Evolutionary conservation across 345 rosid genomes (phyloP), one percentile per base, ranked within the genome.

Genomic region (Syzygium oleosum): DNA sequence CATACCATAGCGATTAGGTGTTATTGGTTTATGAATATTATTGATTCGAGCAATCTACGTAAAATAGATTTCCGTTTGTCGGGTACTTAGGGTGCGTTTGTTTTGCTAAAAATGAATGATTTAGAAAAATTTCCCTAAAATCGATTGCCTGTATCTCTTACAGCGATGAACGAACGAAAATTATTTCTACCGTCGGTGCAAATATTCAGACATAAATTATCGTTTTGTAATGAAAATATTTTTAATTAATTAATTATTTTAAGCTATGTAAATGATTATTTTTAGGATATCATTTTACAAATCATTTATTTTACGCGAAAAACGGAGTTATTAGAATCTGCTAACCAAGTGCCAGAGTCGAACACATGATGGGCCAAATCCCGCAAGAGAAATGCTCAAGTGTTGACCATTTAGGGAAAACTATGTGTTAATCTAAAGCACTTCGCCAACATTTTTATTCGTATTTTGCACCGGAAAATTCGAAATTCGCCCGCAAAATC

Each of bases 91-190:
- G 46, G 23, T 31, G 6, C 2, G 0, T 68, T 4, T 14, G 21
- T 17, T 68, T 8, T 0, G 12, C 19, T 1, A 9, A 68, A 68
- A 31, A 19, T 1, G 0, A 34, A 34, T 34, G 7, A 4, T 19
- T 68, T 34, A 4, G 19, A 9, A 1, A 34, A 3, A 4, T 31
- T 9, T 68, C 31, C 6, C 17, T 34, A 4, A 17, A 34, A 34
- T 4, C 1, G 3, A 1, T 31, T 3, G 7, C 5, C 34, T 4
- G 5, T 15, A 4, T 65, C 1, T 0, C 6, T 59, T 59, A 43
- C 7, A 43, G 46, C 46, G 46, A 43, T 6, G 46, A 43, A 43
- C 46, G 7, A 43, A 6, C 7, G 46, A 6, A 43, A 43, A 43
- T 43, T 43, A 43, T 43, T 43, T 43, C 46, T 6, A 43, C 46